These are phyloP conservation scores for Penicillium coffeae DNA, from an alignment of 495 filamentous ascomycete species.

Conservation along the genomic window DNA sequence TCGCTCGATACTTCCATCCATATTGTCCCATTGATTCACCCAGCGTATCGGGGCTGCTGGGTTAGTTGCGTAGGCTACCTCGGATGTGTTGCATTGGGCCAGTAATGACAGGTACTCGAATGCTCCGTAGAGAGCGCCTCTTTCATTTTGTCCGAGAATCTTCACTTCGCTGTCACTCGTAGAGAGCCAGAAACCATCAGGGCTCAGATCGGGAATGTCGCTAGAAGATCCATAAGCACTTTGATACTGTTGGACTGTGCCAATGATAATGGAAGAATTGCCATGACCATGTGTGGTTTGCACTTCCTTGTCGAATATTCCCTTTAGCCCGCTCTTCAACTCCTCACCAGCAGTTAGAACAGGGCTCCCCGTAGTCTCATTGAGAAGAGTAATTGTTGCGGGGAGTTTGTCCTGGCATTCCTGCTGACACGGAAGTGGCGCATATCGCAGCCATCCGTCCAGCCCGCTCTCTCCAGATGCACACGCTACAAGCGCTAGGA, in stretches of 20 bases:
- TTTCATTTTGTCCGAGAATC: slow-evolving; percentile 65
- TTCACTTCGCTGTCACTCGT: slow-evolving; percentile 40
- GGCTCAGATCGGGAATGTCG: slow-evolving; percentile 42
- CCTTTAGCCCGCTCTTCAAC: slow-evolving; percentile 52
- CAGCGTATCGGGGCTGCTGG: slow-evolving; percentile 62
- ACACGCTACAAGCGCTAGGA: neutral
- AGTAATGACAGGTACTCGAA: slow-evolving; percentile 65
- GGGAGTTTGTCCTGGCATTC: slow-evolving; percentile 36
- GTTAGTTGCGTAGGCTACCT: slow-evolving; percentile 50
- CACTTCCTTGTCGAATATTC: slow-evolving; percentile 48
- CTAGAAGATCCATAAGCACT: slow-evolving; percentile 28
- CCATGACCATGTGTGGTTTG: slow-evolving; percentile 22
- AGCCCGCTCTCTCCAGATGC: slow-evolving; percentile 46
- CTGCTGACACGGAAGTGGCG: slow-evolving; percentile 43
- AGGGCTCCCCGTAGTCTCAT: slow-evolving; percentile 47
- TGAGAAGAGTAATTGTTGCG: slow-evolving; percentile 51
- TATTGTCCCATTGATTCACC: slow-evolving; percentile 74
- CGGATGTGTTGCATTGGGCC: slow-evolving; percentile 57
- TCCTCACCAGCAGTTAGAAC: slow-evolving; percentile 57
- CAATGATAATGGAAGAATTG: slow-evolving; percentile 48
- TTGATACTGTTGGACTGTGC: slow-evolving; percentile 52
- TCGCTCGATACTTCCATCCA: slow-evolving; percentile 65
- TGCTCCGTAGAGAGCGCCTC: slow-evolving; percentile 65
- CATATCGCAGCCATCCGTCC: slow-evolving; percentile 63
- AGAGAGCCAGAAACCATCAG: slow-evolving; percentile 63